Conservation (phyloP, 2,329 filamentous ascomycete genomes). For the Elsinoe ampelina region DNA sequence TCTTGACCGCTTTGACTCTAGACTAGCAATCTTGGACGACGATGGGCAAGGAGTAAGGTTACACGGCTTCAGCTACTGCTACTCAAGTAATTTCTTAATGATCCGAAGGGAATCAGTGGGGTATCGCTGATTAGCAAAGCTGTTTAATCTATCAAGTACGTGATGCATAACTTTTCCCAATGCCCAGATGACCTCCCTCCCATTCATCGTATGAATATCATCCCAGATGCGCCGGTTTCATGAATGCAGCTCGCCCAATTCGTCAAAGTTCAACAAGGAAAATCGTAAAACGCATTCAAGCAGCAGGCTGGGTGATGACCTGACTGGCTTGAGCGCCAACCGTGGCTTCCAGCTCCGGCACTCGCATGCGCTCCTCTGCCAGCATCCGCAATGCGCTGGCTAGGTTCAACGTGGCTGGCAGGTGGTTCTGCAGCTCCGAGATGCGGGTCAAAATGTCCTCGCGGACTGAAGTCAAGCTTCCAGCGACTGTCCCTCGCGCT, state of each 20-base stretch:
- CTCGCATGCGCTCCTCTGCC: constrained; percentile 6
- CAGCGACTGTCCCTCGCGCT: background rate
- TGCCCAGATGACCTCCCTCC: background rate
- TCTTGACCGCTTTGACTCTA: too few relatives aligned
- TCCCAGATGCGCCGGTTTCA: background rate
- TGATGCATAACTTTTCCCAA: background rate
- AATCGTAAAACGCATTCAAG: background rate
- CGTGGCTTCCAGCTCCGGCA: background rate
- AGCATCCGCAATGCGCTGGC: constrained; percentile 5
- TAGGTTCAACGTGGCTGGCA: constrained; percentile 6
- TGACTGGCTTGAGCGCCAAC: background rate
- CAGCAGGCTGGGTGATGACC: constrained; percentile 11
- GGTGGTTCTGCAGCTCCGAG: background rate
- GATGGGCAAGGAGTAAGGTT: background rate
- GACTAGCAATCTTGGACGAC: too few relatives aligned
- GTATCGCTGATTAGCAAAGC: background rate
- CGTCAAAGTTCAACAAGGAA: background rate
- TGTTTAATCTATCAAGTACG: background rate
- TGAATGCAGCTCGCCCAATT: background rate
- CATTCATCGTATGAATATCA: background rate
- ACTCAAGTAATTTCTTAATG: too few relatives aligned
- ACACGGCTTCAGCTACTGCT: background rate
- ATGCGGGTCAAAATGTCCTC: constrained; percentile 9
- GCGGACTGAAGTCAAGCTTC: background rate
- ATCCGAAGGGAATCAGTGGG: too few relatives aligned